Percentiles rank a stretch among this genome's conserved stretches.
These are phyloP conservation scores for Pythium plurisporium DNA, from an alignment of 352 stramenopile genomes.

Conservation along the genomic window DNA sequence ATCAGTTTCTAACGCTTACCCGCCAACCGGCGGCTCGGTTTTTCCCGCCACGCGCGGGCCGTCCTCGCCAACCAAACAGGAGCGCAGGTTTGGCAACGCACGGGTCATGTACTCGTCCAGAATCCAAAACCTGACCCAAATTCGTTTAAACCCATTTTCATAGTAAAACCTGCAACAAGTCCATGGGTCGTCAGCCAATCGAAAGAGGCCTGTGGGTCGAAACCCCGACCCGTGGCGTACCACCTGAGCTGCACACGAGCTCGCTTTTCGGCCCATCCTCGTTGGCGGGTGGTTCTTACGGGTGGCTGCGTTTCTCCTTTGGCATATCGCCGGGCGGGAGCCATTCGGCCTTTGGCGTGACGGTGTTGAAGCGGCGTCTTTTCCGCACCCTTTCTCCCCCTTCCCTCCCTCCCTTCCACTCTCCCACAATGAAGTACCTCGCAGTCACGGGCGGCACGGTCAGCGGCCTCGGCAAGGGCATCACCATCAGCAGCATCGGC, in stretches of 20 bases:
- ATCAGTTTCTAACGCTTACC: constrained; percentile 4
- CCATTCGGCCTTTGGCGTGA: constrained; percentile 19
- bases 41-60: constrained; percentile 19
- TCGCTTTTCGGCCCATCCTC: constrained; percentile 10
- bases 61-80: constrained; percentile 16
- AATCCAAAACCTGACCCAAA: too few relatives aligned
- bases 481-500: constrained; percentile 98
- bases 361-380: constrained; percentile 17
- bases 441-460: constrained; percentile 98
- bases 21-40: constrained; percentile 5
- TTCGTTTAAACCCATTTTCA: constrained; percentile 5
- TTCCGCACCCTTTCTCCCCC: constrained; percentile 3
- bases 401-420: not conserved
- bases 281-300: constrained; percentile 5
- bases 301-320: not conserved
- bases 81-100: not conserved
- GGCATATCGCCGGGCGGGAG: not conserved
- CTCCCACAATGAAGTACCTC: constrained; percentile 94
- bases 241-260: constrained; percentile 15
- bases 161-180: too few relatives aligned
- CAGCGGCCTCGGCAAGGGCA: constrained; percentile 98
- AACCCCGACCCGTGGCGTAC: constrained; percentile 16
- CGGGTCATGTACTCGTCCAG: too few relatives aligned
- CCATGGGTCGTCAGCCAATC: too few relatives aligned
- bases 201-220: too few relatives aligned